Conservation (phyloP, 805 yeast genomes). For the Isabelozyma heimii region DNA sequence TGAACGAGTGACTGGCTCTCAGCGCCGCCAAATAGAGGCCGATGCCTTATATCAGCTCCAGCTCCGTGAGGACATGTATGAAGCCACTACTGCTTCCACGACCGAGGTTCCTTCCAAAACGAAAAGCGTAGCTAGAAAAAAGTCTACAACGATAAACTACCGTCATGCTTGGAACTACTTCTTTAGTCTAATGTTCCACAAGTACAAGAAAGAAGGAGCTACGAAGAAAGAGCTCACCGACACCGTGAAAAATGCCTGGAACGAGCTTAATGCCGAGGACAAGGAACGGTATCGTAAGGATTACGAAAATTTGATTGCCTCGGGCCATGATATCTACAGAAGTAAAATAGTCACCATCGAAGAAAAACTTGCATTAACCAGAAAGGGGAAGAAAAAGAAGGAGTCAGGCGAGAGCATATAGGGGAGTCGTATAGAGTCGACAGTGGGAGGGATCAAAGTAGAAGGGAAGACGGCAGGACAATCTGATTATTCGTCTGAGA, state of each 20-base stretch:
- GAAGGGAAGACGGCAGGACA: no score
- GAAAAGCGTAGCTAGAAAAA: no score
- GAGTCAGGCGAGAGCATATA: no score
- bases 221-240: not conserved
- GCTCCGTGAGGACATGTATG: constrained; percentile 15
- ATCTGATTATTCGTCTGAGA: no score
- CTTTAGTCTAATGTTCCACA: not conserved
- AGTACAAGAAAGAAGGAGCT: not conserved
- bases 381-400: constrained; percentile 1
- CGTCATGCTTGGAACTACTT: not conserved
- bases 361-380: constrained; percentile 14
- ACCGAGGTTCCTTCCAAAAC: not conserved
- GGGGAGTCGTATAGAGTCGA: no score
- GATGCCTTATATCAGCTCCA: constrained; percentile 20
- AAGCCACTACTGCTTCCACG: not conserved
- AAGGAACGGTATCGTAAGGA: constrained; percentile 26
- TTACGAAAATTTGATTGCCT: constrained; percentile 20
- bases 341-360: constrained; percentile 27
- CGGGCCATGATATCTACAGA: constrained; percentile 26
- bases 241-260: constrained; percentile 17
- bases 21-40: constrained; percentile 8
- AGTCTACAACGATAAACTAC: not conserved
- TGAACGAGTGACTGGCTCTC: constrained; percentile 1
- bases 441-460: no score
- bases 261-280: constrained; percentile 19